Percentiles rank a stretch among this genome's conserved stretches.
Evolutionary conservation across 768 basidiomycete species (phyloP).

Genomic region (Tricholoma matsutake): DNA sequence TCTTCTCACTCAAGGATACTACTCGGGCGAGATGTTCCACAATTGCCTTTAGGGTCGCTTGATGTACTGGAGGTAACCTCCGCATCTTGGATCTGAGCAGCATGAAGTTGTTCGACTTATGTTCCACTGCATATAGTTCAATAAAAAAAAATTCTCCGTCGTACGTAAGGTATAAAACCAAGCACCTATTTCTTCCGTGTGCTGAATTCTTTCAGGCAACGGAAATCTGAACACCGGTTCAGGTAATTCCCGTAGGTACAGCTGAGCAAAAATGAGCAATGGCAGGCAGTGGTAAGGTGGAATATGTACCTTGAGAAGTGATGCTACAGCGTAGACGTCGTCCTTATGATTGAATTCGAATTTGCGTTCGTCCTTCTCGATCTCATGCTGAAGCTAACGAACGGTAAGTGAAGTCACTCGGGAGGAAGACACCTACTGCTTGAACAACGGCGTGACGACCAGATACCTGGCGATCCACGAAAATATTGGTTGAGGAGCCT

Average conservation of each 20-base stretch:
- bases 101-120: slow-evolving; percentile 65
- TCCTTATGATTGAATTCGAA: slow-evolving; percentile 73
- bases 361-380: slow-evolving; percentile 76
- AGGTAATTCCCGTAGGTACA: slow-evolving; percentile 83
- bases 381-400: slow-evolving; percentile 73
- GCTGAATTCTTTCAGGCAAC: slow-evolving; percentile 76
- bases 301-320: slow-evolving; percentile 69
- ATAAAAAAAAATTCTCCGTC: not conserved
- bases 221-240: slow-evolving; percentile 87
- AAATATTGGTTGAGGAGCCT: slow-evolving; percentile 1
- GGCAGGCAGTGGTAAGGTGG: not conserved
- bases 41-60: slow-evolving; percentile 76
- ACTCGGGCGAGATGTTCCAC: slow-evolving; percentile 83
- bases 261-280: slow-evolving; percentile 30
- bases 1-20: slow-evolving; percentile 60
- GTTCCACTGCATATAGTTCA: slow-evolving; percentile 50
- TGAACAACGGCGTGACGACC: slow-evolving; percentile 85
- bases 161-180: not conserved
- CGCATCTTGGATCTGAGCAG: slow-evolving; percentile 87
- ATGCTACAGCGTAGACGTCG: slow-evolving; percentile 81
- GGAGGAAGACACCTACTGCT: slow-evolving; percentile 45
- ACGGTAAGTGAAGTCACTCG: not conserved
- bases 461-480: slow-evolving; percentile 51
- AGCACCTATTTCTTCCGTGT: slow-evolving; percentile 73
- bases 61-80: slow-evolving; percentile 78